These are phyloP conservation scores for Teunomyces cretensis DNA, from an alignment of 805 yeast species.

Conservation along the genomic window DNA sequence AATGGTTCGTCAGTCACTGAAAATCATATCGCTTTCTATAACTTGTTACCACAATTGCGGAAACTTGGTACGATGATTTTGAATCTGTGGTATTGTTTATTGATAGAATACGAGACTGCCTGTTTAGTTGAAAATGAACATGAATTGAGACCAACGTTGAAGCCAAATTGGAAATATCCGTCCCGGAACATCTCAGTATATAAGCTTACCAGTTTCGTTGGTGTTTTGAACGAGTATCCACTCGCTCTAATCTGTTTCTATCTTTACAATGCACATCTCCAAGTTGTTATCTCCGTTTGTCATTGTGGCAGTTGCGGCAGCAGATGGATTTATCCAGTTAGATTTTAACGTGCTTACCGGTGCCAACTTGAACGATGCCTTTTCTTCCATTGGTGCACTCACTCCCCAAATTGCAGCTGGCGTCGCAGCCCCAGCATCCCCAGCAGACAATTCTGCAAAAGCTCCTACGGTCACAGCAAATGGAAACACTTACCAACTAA, in stretches of 20 bases:
- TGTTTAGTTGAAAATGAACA: neutral
- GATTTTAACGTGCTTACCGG: constrained; percentile 27
- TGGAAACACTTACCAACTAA: constrained; percentile 3
- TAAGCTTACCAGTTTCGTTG: neutral
- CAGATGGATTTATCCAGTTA: constrained; percentile 21
- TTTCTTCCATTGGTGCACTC: constrained; percentile 3
- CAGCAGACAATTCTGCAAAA: neutral
- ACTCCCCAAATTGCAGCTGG: constrained; percentile 1
- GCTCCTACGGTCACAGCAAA: neutral
- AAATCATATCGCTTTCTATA: too few relatives aligned
- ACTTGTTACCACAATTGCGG: too few relatives aligned
- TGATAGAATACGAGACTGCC: neutral
- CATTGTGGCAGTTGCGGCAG: constrained; percentile 10
- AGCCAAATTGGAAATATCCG: neutral
- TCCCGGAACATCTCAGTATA: neutral
- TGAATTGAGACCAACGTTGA: neutral
- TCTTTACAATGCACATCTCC: neutral
- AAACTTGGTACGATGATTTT: too few relatives aligned
- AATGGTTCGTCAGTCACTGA: too few relatives aligned
- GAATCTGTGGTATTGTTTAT: neutral
- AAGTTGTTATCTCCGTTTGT: constrained; percentile 3
- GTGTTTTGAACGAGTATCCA: neutral
- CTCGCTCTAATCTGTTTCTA: neutral
- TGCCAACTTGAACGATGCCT: constrained; percentile 16
- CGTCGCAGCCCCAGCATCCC: neutral